phyloP scores from a whole-genome alignment of 495 filamentous ascomycete species.

The Sordaria brevicollis region DNA sequence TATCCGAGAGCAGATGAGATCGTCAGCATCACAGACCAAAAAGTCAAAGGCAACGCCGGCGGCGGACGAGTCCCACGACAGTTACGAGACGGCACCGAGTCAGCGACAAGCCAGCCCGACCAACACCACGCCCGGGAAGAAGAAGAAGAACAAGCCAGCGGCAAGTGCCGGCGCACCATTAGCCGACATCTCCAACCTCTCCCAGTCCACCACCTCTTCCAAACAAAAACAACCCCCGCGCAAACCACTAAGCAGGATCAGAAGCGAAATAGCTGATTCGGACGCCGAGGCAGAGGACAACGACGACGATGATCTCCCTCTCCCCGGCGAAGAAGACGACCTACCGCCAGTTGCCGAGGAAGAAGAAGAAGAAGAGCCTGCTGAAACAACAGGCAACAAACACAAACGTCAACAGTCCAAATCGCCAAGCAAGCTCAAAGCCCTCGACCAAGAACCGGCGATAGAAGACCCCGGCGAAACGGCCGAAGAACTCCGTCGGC shows the following conservation, averaged over 20 bases:
- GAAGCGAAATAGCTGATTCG: constrained; percentile 34
- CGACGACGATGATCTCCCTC: background rate
- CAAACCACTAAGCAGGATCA: constrained; percentile 12
- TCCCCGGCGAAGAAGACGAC: background rate
- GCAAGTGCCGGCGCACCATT: constrained; percentile 1
- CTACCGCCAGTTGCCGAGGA: background rate
- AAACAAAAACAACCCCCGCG: constrained; percentile 1
- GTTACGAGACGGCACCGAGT: constrained; percentile 29
- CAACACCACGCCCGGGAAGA: background rate
- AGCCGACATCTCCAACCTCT: constrained; percentile 20
- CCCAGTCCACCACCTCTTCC: constrained; percentile 16
- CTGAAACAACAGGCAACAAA: background rate
- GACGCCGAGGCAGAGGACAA: constrained; percentile 20
- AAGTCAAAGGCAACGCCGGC: background rate
- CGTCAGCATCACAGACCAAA: background rate
- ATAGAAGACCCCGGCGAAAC: background rate
- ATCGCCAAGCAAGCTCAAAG: background rate
- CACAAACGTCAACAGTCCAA: background rate
- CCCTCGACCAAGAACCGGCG: background rate
- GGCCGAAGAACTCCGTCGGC: background rate
- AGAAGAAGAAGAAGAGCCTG: background rate
- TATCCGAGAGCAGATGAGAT: background rate
- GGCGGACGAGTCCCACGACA: constrained; percentile 7
- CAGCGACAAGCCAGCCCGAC: constrained; percentile 14
- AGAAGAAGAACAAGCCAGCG: background rate